Base-by-base conservation (phyloP, 2,329 filamentous ascomycete species). In the Colletotrichum godetiae region DNA sequence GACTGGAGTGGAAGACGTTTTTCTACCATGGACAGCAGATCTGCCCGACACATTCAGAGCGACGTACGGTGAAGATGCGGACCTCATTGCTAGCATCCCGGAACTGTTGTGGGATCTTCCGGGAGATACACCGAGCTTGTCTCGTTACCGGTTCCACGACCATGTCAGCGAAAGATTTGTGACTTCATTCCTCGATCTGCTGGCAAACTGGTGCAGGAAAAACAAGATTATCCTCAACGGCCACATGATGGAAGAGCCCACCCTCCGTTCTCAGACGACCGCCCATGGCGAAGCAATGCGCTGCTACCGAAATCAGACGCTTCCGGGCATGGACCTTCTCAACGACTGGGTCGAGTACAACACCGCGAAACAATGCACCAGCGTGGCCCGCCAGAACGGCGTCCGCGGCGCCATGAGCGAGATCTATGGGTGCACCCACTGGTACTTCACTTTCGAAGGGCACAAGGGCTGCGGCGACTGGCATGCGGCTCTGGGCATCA, bases 191-290 rank as follows among this genome's bases (percentile, higher is more conserved):
- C 78, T 81, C 57, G 80, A 81, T 53, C 79, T 79, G 27, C 66
- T 80, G 5, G 75, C 75, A 24, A 37, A 46, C 13, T 81, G 80
- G 79, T 81, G 79, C 57, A 65, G 68, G n/a, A 72, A 74, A 5
- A 80, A 81, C 15, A 68, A 73, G 1, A 75, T 81, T 10, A 71
- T 77, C 10, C 73, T 81, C 19, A 76, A 78, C 46, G 80, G 79
- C 0, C 80, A 81, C 29, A 80, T 81, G 79, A 81, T 81, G 79
- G 78, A 81, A 72, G 80, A 81, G 59, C 78, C 79, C 7, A 79
- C 76, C 1, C 75, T 81, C 1, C 72, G 77, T 22, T 80, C 78
- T 5, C 80, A 81, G 61, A 81, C 79, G 1, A 76, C 75, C 0
- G 76, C 78, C 4, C 74, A 80, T n/a, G 80, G 80, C 13, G 80